phyloP scores from a whole-genome alignment of 306 rosid species.

The Malus sylvestris region DNA sequence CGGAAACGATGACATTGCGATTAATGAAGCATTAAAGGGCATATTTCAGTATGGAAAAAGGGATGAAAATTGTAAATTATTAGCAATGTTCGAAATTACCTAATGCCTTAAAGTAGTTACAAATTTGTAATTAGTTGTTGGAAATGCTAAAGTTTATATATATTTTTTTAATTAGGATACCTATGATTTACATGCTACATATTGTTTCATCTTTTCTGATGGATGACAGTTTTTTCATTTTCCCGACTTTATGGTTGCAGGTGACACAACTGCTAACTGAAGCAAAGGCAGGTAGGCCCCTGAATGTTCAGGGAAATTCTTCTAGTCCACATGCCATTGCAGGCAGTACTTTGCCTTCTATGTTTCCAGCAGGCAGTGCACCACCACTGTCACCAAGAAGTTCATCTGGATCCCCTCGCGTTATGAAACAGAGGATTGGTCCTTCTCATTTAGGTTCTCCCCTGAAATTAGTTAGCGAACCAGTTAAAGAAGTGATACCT shows the following conservation, averaged over 20 bases:
- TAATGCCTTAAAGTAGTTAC: not conserved
- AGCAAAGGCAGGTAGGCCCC: constrained; percentile 84
- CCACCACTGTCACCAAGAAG: constrained; percentile 98
- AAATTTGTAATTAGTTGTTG: not conserved
- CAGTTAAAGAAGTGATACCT: constrained; percentile 90
- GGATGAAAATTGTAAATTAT: not conserved
- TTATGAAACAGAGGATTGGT: constrained; percentile 82
- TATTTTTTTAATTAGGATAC: not conserved
- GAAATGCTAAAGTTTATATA: not conserved
- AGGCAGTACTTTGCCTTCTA: constrained; percentile 80
- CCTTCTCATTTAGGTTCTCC: constrained; percentile 90
- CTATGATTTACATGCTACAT: not conserved
- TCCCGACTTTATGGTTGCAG: constrained; percentile 27
- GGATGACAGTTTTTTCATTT: not conserved
- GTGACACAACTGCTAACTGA: constrained; percentile 73
- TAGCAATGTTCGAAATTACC: not conserved
- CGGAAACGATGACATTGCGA: not conserved
- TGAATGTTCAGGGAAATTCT: constrained; percentile 83
- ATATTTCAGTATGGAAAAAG: not conserved
- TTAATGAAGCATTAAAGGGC: not conserved
- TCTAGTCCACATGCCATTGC: constrained; percentile 83
- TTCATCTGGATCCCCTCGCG: constrained; percentile 87
- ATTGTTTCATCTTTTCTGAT: not conserved
- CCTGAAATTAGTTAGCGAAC: constrained; percentile 90
- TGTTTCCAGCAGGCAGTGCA: constrained; percentile 99